phyloP scores from a whole-genome alignment of 495 filamentous ascomycete species.

The Xylaria nigripes region DNA sequence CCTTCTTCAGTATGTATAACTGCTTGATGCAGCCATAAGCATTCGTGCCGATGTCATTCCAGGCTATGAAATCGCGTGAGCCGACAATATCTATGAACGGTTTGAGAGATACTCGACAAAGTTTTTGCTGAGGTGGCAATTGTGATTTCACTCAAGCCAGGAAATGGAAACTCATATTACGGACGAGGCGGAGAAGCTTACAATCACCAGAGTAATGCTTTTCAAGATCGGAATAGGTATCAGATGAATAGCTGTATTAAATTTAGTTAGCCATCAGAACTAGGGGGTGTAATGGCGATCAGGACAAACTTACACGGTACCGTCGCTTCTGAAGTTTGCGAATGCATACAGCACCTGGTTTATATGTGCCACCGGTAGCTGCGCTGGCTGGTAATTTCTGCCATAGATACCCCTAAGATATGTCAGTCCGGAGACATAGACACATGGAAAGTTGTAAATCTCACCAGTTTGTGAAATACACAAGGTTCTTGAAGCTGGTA shows the following conservation, averaged over 20 bases:
- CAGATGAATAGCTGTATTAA: conserved; percentile 33
- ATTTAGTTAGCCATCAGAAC: background rate
- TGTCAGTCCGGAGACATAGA: background rate
- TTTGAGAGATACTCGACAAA: background rate
- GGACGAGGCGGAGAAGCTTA: conserved; percentile 15
- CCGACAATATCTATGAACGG: background rate
- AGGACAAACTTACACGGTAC: conserved; percentile 57
- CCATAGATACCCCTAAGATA: conserved; percentile 68
- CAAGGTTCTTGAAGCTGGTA: conserved; percentile 32
- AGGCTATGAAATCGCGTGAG: conserved; percentile 27
- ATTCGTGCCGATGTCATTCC: conserved; percentile 48
- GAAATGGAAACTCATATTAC: background rate
- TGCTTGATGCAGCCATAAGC: conserved; percentile 83
- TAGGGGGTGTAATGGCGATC: background rate
- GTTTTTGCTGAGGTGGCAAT: background rate
- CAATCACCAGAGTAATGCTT: conserved; percentile 60
- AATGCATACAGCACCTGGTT: conserved; percentile 89
- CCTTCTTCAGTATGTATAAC: conserved; percentile 75
- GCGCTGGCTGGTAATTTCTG: conserved; percentile 68
- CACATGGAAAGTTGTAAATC: background rate
- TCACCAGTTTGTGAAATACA: conserved; percentile 44
- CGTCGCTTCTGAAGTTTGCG: conserved; percentile 71
- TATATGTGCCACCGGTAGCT: conserved; percentile 70
- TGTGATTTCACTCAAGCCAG: background rate
- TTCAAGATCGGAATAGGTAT: conserved; percentile 55